Conservation (phyloP, 495 filamentous ascomycete species). For the Rusavskia elegans region DNA sequence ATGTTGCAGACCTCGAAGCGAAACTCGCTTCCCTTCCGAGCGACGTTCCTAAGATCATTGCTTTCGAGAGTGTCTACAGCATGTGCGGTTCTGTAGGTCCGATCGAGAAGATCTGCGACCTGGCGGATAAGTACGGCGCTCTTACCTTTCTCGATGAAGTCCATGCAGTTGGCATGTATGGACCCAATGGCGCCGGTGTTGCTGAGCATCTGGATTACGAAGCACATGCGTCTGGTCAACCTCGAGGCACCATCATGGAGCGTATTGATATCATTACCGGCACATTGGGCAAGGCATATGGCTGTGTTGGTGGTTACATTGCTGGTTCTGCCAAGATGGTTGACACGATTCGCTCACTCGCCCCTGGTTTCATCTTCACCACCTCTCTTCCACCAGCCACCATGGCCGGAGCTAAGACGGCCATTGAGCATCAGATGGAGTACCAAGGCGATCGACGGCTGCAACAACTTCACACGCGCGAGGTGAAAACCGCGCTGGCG, state of each 20-base stretch:
- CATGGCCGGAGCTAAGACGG: conserved; percentile 85
- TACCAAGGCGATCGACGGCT: conserved; percentile 71
- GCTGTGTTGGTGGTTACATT: conserved; percentile 95
- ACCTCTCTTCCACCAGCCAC: conserved; percentile 89
- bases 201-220: conserved; percentile 95
- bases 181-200: conserved; percentile 87
- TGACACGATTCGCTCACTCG: conserved; percentile 89
- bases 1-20: conserved; percentile 71
- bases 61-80: conserved; percentile 95
- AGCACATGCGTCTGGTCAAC: conserved; percentile 34
- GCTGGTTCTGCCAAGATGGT: conserved; percentile 78
- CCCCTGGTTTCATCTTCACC: conserved; percentile 97
- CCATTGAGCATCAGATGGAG: conserved; percentile 80
- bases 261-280: conserved; percentile 95
- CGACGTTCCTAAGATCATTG: conserved; percentile 88
- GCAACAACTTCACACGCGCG: conserved; percentile 89
- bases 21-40: conserved; percentile 79
- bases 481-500: conserved; percentile 66
- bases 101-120: conserved; percentile 86
- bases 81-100: conserved; percentile 98
- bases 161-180: conserved; percentile 98
- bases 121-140: conserved; percentile 94
- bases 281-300: conserved; percentile 93
- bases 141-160: conserved; percentile 97
- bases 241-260: conserved; percentile 78